Conservation (phyloP, 169 alveolate species). For the Plasmodium billcollinsi region DNA sequence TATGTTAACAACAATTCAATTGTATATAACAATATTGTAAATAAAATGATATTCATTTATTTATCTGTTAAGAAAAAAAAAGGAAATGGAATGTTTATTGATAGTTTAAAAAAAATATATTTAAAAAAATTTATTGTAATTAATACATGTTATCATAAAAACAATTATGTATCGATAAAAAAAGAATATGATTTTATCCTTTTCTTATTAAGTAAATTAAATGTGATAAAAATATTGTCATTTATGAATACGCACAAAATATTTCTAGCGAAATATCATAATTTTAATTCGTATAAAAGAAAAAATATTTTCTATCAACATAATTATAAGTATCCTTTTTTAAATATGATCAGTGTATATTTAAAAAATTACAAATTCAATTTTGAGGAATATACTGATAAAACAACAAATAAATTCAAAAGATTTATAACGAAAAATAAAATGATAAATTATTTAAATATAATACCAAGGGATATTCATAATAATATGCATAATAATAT, state of each 20-base stretch:
- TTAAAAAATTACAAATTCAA: slow-evolving; percentile 50
- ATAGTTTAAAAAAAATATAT: slow-evolving; percentile 69
- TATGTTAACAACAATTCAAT: slow-evolving; percentile 2
- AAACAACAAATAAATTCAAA: slow-evolving; percentile 1
- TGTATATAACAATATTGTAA: slow-evolving; percentile 18
- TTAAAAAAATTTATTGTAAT: slow-evolving; percentile 19
- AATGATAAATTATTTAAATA: slow-evolving; percentile 5
- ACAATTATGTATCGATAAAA: slow-evolving; percentile 32
- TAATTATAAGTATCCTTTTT: slow-evolving; percentile 61
- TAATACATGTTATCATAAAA: slow-evolving; percentile 5
- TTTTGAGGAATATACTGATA: slow-evolving; percentile 8
- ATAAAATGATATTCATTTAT: slow-evolving; percentile 54
- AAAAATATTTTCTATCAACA: slow-evolving; percentile 52
- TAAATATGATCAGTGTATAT: slow-evolving; percentile 65
- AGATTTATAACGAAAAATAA: slow-evolving; percentile 25
- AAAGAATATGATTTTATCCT: slow-evolving; percentile 66
- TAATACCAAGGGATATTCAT: neutral
- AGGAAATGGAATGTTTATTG: slow-evolving; percentile 56
- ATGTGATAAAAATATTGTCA: slow-evolving; percentile 52
- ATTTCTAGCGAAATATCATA: slow-evolving; percentile 48
- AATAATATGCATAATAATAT: too few species aligned
- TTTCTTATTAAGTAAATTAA: slow-evolving; percentile 59
- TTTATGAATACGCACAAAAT: slow-evolving; percentile 67
- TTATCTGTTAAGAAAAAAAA: slow-evolving; percentile 50
- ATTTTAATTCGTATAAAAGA: slow-evolving; percentile 53